Base-by-base conservation (phyloP, 148 eudicot genomes). In the Camellia japonica region DNA sequence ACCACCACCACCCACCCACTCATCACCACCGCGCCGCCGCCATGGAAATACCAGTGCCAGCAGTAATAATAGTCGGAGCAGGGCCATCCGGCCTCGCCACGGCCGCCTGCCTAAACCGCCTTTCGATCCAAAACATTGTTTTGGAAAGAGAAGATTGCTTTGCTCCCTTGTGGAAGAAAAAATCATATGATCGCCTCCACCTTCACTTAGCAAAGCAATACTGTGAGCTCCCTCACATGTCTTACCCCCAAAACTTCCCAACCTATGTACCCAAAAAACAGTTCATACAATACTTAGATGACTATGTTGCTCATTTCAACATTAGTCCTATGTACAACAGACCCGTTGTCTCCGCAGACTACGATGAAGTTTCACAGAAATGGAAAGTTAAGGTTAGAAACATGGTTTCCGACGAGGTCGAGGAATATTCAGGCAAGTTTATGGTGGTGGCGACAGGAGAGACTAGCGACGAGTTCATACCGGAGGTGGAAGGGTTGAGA, bases 371-470 rank as follows among this genome's bases (percentile, higher is more conserved):
- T 0, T 12, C n/a, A 0, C 63, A 52, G 18, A 87, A 46, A 51
- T 95, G 99, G 99, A 83, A 75, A 0, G 87, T 92, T 0, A 44
- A 13, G 79, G 88, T 80, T 0, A 77, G 47, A 67, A 81, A 83
- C 10, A 3, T 8, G 4, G 66, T 10, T 4, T 81, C 64, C 3
- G 83, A 42, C 0, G 85, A 41, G 6, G 83, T 79, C 10, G 94
- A 90, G 65, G 91, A 83, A 79, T 93, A 80, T 83, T 56, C 78
- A n/a, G 87, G 92, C 12, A 85, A 81, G 90, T 93, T 78, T 79
- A 65, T 95, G 80, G 97, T 93, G 68, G 97, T 95, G 64, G 99
- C 97, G 0, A 90, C 86, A 0, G 99, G 99, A 23, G 94, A 88
- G 30, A 83, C 90, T 0, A 76, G 89, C 75, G 95, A 95, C 18